Evolutionary conservation across 495 filamentous ascomycete species (phyloP).

Genomic region (Daldinia vernicosa): DNA sequence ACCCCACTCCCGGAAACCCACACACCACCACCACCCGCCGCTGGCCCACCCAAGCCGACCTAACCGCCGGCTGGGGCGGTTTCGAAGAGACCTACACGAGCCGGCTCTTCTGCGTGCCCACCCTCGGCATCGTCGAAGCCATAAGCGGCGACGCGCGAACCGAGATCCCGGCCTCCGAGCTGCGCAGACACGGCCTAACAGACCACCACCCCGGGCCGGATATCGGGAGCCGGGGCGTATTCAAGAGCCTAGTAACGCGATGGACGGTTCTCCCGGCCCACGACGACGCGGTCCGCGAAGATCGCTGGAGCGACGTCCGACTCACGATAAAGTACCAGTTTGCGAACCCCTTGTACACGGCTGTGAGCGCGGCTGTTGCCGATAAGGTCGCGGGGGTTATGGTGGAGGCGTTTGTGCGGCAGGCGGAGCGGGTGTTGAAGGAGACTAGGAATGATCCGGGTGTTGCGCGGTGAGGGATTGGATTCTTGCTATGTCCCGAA

Average conservation of each 20-base stretch:
- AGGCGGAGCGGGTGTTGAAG: conserved; percentile 69
- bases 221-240: conserved; percentile 62
- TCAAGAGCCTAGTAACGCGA: conserved; percentile 77
- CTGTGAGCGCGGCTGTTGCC: conserved; percentile 78
- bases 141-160: conserved; percentile 67
- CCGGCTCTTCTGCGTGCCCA: conserved; percentile 75
- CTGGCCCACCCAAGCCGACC: conserved; percentile 77
- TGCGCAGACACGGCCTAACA: conserved; percentile 48
- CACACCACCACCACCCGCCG: conserved; percentile 29
- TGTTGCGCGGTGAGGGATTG: conserved; percentile 24
- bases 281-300: conserved; percentile 40
- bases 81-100: conserved; percentile 83
- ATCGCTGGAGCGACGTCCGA: conserved; percentile 70
- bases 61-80: conserved; percentile 84
- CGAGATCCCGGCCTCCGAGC: conserved; percentile 49
- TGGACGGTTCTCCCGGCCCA: conserved; percentile 70
- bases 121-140: conserved; percentile 73
- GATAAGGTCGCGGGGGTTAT: conserved; percentile 85
- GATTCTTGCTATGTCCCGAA: background rate
- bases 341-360: conserved; percentile 81
- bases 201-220: conserved; percentile 1
- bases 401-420: conserved; percentile 92
- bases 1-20: conserved; percentile 28
- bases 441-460: conserved; percentile 18
- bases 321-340: conserved; percentile 83